phyloP scores from a whole-genome alignment of 345 rosid genomes.

The Arabidopsis suecica region DNA sequence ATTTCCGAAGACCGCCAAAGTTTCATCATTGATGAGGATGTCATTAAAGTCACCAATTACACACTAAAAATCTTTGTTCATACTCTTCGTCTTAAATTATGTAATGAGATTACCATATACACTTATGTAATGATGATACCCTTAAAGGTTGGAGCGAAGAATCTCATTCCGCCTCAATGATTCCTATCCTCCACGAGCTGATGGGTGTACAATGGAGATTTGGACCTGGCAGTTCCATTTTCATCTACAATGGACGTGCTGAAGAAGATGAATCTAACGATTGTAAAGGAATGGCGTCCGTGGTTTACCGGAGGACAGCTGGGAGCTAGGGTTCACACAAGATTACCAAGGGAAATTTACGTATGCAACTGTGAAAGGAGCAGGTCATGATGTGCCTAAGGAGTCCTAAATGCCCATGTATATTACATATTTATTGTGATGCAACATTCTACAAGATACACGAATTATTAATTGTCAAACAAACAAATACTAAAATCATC shows the following conservation, averaged over 20 bases:
- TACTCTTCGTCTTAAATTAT: too few relatives aligned
- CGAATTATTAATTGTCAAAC: too few relatives aligned
- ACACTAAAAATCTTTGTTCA: too few relatives aligned
- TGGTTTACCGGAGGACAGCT: slow-evolving; percentile 67
- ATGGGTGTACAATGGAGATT: slow-evolving; percentile 81
- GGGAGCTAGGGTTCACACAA: slow-evolving; percentile 31
- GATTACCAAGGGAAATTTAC: slow-evolving; percentile 14
- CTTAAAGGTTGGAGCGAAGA: too few relatives aligned
- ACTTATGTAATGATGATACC: too few relatives aligned
- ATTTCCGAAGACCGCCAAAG: too few relatives aligned
- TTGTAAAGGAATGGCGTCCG: slow-evolving; percentile 73
- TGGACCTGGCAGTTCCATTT: slow-evolving; percentile 77
- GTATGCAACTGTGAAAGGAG: slow-evolving; percentile 34
- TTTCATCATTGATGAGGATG: too few relatives aligned
- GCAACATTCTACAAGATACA: too few relatives aligned
- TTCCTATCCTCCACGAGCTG: slow-evolving; percentile 70
- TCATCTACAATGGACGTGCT: slow-evolving; percentile 68
- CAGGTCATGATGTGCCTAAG: slow-evolving; percentile 15
- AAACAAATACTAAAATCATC: too few relatives aligned
- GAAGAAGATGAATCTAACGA: slow-evolving; percentile 61
- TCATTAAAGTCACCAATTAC: too few relatives aligned
- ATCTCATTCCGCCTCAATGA: slow-evolving; percentile 37
- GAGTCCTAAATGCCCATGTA: neutral
- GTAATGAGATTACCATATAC: too few relatives aligned
- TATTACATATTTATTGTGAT: too few relatives aligned